Conservation (phyloP, 176 grass and related monocot genomes). For the Zoysia pacifica region DNA sequence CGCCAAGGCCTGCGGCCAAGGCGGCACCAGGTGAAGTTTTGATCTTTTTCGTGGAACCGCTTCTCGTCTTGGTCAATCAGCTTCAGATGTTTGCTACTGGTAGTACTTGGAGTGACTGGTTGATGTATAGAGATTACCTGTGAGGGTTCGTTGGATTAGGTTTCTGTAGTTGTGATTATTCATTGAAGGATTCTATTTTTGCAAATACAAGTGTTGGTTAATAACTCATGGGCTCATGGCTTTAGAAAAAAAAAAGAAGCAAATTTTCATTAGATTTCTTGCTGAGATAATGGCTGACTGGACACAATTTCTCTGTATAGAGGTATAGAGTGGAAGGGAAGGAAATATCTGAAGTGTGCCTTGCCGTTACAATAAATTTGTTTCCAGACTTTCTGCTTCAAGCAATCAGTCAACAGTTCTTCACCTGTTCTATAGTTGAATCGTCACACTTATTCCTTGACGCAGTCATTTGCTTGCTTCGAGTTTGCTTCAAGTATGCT, state of each 20-base stretch:
- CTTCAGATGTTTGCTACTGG: conserved; percentile 16
- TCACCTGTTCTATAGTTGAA: too few relatives aligned
- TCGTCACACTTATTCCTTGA: conserved; percentile 20
- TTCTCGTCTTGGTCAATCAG: conserved; percentile 3
- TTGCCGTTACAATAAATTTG: conserved; percentile 20
- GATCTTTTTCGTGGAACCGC: background rate
- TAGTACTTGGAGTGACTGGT: background rate
- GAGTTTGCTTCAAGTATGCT: conserved; percentile 41
- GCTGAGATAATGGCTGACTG: conserved; percentile 10
- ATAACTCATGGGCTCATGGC: background rate
- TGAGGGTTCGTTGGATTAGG: background rate
- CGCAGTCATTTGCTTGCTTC: conserved; percentile 32
- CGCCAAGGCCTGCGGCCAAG: conserved; percentile 30
- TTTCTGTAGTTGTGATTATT: conserved; percentile 6
- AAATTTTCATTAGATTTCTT: background rate
- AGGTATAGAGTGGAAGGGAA: conserved; percentile 36
- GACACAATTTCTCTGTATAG: background rate
- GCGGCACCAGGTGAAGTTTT: conserved; percentile 40
- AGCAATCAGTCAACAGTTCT: conserved; percentile 16
- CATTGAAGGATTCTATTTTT: background rate
- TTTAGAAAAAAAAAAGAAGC: background rate
- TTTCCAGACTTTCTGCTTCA: conserved; percentile 9
- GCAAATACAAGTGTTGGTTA: background rate
- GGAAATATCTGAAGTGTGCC: conserved; percentile 36
- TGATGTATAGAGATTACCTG: background rate